Evolutionary conservation across 345 rosid species (phyloP).

Genomic region (Stellera chamaejasme): DNA sequence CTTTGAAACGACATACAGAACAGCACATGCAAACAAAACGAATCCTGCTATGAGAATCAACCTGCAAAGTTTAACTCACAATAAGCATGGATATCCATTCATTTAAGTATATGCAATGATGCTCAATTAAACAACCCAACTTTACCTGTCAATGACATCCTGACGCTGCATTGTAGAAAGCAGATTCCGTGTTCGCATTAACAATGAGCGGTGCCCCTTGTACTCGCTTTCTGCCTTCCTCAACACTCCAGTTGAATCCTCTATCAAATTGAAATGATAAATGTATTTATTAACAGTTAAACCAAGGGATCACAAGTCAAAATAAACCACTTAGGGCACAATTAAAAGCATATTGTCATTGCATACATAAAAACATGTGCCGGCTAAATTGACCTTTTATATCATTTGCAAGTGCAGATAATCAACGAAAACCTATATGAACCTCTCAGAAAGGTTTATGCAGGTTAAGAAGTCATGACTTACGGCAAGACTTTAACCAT

Average conservation of each 20-base stretch:
- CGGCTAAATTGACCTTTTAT: too few species aligned
- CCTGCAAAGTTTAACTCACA: conserved; percentile 32
- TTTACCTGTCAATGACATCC: conserved; percentile 79
- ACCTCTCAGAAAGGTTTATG: too few species aligned
- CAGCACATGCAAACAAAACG: conserved; percentile 62
- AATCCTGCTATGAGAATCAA: conserved; percentile 57
- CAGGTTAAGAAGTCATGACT: too few species aligned
- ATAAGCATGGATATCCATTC: conserved; percentile 10
- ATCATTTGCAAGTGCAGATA: too few species aligned
- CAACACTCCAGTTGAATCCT: conserved; percentile 75
- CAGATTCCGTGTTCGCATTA: conserved; percentile 72
- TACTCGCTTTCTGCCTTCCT: conserved; percentile 90
- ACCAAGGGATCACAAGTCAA: background rate
- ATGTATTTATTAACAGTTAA: background rate
- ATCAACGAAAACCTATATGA: too few species aligned
- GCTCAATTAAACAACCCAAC: background rate
- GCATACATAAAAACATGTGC: too few species aligned
- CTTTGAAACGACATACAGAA: conserved; percentile 82
- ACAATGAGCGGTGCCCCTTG: conserved; percentile 80
- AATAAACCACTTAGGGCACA: too few species aligned
- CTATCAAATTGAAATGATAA: conserved; percentile 26
- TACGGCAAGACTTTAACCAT: too few species aligned
- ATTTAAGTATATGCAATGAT: background rate
- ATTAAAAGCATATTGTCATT: too few species aligned
- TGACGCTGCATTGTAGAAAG: conserved; percentile 92